Conservation (phyloP, 2,329 filamentous ascomycete genomes). For the Trichoderma cornu-damae region DNA sequence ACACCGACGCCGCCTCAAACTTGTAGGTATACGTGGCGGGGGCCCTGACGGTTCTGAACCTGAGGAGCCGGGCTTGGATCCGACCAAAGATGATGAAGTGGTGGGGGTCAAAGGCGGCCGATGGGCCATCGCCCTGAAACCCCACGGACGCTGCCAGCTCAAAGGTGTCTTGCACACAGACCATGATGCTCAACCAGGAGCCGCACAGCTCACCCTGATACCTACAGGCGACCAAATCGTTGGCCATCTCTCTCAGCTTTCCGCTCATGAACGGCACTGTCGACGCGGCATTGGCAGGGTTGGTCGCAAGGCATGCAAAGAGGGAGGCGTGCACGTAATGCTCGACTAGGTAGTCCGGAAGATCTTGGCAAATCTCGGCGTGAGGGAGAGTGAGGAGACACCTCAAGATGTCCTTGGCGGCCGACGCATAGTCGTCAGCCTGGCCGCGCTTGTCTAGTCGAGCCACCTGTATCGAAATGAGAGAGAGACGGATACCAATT, state of each 20-base stretch:
- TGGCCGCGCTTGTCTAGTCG: slow-evolving; percentile 42
- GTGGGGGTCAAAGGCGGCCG: slow-evolving; percentile 33
- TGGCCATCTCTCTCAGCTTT: slow-evolving; percentile 30
- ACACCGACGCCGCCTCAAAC: slow-evolving; percentile 38
- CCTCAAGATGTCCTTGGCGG: slow-evolving; percentile 39
- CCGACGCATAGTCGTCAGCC: slow-evolving; percentile 42
- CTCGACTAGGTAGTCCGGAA: slow-evolving; percentile 44
- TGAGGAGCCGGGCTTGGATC: slow-evolving; percentile 39
- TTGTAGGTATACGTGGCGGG: slow-evolving; percentile 22
- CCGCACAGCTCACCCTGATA: slow-evolving; percentile 37
- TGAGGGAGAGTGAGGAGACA: slow-evolving; percentile 33
- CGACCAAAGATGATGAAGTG: slow-evolving; percentile 40
- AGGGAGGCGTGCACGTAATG: slow-evolving; percentile 45
- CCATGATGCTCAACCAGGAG: slow-evolving; percentile 37
- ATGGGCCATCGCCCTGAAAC: slow-evolving; percentile 27
- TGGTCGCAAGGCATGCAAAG: slow-evolving; percentile 44
- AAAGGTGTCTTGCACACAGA: slow-evolving; percentile 38
- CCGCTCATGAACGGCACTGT: slow-evolving; percentile 32
- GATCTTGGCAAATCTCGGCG: slow-evolving; percentile 31
- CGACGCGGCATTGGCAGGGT: slow-evolving; percentile 27
- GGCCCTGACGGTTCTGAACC: slow-evolving; percentile 33
- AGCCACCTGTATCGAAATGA: slow-evolving; percentile 29
- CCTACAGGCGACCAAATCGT: slow-evolving; percentile 27
- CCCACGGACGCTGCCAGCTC: slow-evolving; percentile 40
- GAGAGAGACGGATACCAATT: too few relatives aligned